Evolutionary conservation across 2,329 filamentous ascomycete species (phyloP).

Genomic region (Rutstroemia sp.): DNA sequence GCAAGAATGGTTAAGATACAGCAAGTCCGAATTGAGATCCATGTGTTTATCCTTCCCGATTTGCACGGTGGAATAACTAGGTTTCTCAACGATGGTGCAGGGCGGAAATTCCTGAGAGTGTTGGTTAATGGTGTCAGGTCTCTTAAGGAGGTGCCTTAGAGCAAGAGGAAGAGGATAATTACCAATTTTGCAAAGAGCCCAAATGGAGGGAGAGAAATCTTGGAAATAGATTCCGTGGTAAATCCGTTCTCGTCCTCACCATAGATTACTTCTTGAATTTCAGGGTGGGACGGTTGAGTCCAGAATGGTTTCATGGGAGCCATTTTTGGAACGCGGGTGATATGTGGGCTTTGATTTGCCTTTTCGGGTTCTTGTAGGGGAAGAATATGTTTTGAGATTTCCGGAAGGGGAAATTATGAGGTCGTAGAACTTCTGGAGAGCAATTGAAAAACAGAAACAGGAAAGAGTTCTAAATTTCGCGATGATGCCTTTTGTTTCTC

Average conservation of each 20-base stretch:
- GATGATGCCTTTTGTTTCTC: no score
- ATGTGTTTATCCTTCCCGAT: slow-evolving; percentile 48
- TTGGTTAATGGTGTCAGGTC: not conserved
- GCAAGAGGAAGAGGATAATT: not conserved
- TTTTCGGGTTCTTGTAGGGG: not conserved
- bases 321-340: slow-evolving; percentile 29
- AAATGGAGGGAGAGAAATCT: slow-evolving; percentile 49
- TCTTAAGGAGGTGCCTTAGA: not conserved
- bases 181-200: slow-evolving; percentile 57
- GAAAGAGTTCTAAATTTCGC: no score
- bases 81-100: slow-evolving; percentile 45
- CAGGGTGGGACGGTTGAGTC: slow-evolving; percentile 52
- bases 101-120: slow-evolving; percentile 44
- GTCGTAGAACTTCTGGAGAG: not conserved
- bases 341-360: not conserved
- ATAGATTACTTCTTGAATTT: slow-evolving; percentile 47
- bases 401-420: not conserved
- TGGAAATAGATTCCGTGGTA: slow-evolving; percentile 53
- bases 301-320: slow-evolving; percentile 51
- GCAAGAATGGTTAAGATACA: slow-evolving; percentile 64
- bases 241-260: slow-evolving; percentile 41
- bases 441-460: no score
- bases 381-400: not conserved
- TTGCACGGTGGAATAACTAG: slow-evolving; percentile 60
- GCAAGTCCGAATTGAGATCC: slow-evolving; percentile 56